Conservation (phyloP, 1,139 yeast species). For the Candida anutae region DNA sequence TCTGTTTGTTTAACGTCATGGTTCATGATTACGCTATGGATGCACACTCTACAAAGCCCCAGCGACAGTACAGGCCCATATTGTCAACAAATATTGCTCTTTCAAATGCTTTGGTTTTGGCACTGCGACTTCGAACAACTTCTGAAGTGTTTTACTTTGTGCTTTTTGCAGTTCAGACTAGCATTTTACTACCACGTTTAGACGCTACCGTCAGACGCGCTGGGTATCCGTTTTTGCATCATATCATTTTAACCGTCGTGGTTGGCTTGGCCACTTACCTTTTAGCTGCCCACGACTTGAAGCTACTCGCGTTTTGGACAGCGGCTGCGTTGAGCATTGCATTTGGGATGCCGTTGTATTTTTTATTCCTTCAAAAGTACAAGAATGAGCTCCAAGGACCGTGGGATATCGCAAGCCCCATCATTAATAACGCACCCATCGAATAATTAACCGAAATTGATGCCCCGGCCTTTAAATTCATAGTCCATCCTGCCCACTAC, state of each 20-base stretch:
- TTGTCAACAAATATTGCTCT: conserved; percentile 77
- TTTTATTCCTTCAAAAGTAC: conserved; percentile 65
- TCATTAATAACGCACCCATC: conserved; percentile 1
- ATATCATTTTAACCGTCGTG: conserved; percentile 16
- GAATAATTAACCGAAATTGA: neutral
- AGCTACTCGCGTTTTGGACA: conserved; percentile 43
- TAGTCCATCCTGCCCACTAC: too few relatives aligned
- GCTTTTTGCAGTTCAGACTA: conserved; percentile 61
- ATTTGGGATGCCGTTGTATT: conserved; percentile 63
- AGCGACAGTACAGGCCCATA: conserved; percentile 42
- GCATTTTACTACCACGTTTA: conserved; percentile 66
- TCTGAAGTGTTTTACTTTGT: conserved; percentile 77
- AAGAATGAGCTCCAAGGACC: conserved; percentile 90
- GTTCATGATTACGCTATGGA: conserved; percentile 60
- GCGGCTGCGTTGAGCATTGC: conserved; percentile 38
- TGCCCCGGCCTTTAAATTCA: too few relatives aligned
- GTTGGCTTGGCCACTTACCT: conserved; percentile 18
- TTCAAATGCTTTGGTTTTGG: conserved; percentile 82
- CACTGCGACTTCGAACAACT: conserved; percentile 72
- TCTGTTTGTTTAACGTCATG: conserved; percentile 58
- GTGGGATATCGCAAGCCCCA: conserved; percentile 85
- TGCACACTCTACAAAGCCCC: conserved; percentile 4
- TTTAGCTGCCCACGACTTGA: conserved; percentile 22
- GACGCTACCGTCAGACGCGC: conserved; percentile 49
- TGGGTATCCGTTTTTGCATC: conserved; percentile 21